Conservation (phyloP, 2,329 filamentous ascomycete genomes). For the Ascochyta viciae-villosae region DNA sequence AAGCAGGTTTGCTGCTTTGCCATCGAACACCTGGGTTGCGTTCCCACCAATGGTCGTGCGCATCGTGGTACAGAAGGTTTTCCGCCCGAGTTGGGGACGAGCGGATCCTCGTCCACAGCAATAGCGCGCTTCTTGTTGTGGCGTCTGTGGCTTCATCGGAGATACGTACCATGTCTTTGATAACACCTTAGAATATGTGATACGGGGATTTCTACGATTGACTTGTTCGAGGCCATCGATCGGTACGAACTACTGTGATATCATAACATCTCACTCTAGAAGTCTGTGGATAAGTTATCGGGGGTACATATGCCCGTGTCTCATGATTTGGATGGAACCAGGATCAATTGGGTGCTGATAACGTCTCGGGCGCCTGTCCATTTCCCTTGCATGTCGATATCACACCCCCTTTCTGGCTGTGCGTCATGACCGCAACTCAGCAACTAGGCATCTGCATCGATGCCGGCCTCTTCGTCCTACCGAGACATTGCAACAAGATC, state of each 20-base stretch:
- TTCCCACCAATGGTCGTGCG: slow-evolving; percentile 16
- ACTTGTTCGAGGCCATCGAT: no score
- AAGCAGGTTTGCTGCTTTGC: slow-evolving; percentile 18
- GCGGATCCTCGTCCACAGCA: background rate
- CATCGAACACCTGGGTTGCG: slow-evolving; percentile 9
- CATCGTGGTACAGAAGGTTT: background rate
- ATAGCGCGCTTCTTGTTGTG: no score
- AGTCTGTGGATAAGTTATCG: no score
- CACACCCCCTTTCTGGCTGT: background rate
- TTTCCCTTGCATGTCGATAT: background rate
- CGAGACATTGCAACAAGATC: background rate
- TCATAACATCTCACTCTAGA: no score
- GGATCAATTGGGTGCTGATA: background rate
- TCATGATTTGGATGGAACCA: background rate
- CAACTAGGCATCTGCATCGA: background rate
- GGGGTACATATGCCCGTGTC: no score
- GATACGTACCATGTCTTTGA: no score
- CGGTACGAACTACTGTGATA: no score
- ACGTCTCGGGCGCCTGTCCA: background rate
- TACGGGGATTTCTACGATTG: no score
- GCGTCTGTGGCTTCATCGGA: no score
- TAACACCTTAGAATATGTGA: no score
- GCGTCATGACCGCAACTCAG: background rate
- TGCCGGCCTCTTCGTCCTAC: background rate
- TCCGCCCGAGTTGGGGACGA: background rate